phyloP scores from a whole-genome alignment of 1,139 yeast genomes.

The Geotrichum reessii region DNA sequence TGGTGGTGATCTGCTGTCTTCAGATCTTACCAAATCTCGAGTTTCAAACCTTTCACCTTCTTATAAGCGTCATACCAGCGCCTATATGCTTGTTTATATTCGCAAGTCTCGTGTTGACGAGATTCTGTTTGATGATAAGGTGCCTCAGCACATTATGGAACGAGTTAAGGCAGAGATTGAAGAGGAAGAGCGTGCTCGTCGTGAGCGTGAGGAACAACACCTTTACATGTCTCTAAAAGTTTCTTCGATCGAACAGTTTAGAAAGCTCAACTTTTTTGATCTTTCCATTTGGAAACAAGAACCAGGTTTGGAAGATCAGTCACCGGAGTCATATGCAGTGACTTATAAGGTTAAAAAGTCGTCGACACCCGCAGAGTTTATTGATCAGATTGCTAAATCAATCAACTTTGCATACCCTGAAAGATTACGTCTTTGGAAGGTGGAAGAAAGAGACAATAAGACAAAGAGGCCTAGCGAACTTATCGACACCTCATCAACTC shows the following conservation, averaged over 20 bases:
- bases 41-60: slow-evolving; percentile 21
- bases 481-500: slow-evolving; percentile 39
- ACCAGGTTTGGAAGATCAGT: slow-evolving; percentile 16
- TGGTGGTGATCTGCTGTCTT: slow-evolving; percentile 55
- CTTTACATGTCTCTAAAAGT: slow-evolving; percentile 59
- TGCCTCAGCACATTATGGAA: slow-evolving; percentile 65
- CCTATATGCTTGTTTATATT: slow-evolving; percentile 93
- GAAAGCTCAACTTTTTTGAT: slow-evolving; percentile 68
- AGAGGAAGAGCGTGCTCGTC: slow-evolving; percentile 51
- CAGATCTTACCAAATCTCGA: slow-evolving; percentile 5
- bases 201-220: slow-evolving; percentile 73
- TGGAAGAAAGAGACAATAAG: slow-evolving; percentile 66
- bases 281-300: slow-evolving; percentile 41
- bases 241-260: slow-evolving; percentile 49
- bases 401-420: slow-evolving; percentile 33
- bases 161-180: slow-evolving; percentile 58
- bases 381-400: slow-evolving; percentile 45
- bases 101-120: slow-evolving; percentile 56
- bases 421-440: slow-evolving; percentile 54
- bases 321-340: slow-evolving; percentile 47
- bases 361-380: slow-evolving; percentile 48
- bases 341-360: slow-evolving; percentile 54
- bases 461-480: slow-evolving; percentile 62
- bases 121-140: slow-evolving; percentile 54
- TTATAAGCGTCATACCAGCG: slow-evolving; percentile 76